These are phyloP conservation scores for Pholiota microspora DNA, from an alignment of 768 basidiomycete genomes.

Conservation along the genomic window DNA sequence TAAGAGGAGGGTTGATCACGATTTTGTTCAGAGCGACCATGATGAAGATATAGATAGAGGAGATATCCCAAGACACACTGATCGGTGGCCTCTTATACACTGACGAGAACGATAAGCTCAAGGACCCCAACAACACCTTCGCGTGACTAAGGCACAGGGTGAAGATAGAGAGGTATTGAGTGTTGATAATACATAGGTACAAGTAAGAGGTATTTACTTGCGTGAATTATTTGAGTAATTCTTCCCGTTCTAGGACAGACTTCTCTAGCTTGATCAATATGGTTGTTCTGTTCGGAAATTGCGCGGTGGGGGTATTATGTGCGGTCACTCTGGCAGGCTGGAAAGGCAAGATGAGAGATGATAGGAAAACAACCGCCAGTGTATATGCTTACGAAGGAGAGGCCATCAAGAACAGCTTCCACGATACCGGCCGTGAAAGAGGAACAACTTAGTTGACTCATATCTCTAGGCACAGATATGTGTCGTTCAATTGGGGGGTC, in stretches of 20 bases:
- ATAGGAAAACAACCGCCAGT: neutral
- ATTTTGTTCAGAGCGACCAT: conserved; percentile 64
- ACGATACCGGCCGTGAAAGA: conserved; percentile 97
- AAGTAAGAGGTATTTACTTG: conserved; percentile 2
- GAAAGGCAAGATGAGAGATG: conserved; percentile 14
- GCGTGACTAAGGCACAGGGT: neutral
- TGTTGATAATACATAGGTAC: conserved; percentile 4
- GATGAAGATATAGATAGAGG: neutral
- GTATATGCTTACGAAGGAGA: conserved; percentile 78
- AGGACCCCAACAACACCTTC: conserved; percentile 11
- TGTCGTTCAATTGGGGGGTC: conserved; percentile 89
- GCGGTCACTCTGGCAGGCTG: conserved; percentile 97
- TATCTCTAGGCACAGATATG: conserved; percentile 91
- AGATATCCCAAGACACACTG: neutral
- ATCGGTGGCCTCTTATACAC: neutral
- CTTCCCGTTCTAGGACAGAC: conserved; percentile 91
- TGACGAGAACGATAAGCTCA: conserved; percentile 3
- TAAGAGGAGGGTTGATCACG: conserved; percentile 56
- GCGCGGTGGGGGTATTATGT: conserved; percentile 83
- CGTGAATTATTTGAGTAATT: conserved; percentile 66
- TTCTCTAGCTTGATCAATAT: conserved; percentile 96
- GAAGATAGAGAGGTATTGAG: neutral
- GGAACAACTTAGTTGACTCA: conserved; percentile 94
- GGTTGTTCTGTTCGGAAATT: conserved; percentile 84
- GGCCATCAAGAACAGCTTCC: conserved; percentile 92